Base-by-base conservation (phyloP, 768 basidiomycete species). In the Lactarius indigo region DNA sequence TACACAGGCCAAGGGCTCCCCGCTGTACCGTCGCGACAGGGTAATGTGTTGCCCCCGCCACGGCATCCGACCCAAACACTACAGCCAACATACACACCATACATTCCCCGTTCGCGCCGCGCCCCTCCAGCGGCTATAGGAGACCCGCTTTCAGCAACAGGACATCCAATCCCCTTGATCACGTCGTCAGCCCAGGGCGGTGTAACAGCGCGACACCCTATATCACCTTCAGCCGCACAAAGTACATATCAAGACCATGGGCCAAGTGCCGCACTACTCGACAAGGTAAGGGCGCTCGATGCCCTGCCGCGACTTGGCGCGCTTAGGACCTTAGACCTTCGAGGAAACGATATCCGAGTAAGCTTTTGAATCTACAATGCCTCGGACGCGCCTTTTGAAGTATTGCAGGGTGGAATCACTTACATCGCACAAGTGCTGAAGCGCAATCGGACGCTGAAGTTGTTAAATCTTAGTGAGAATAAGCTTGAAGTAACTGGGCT, bases 401-500 rank as follows among this genome's bases (percentile, higher is more conserved):
- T 31, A 30, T 64, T 64, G 41, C 67, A 86, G 84, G 84, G 77
- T 52, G 96, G 96, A 0, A 89, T 98, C 41, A 86, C 85, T 0
- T 98, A 97, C 73, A 85, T 98, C 57, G 90, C 95, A 0, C 96
- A 98, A 77, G 96, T 98, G 0, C 80, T 98, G 69, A 98, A 98
- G 74, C 88, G 96, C 42, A 98, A 99, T 76, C 82, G 95, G 54
- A 98, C 96, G 3, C 80, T 98, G 54, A 97, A 96, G 77, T 89
- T 98, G 6, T 82, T 98, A 30, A 98, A 98, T 75, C 78, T 98
- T 60, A 90, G 91, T 72, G 96, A 98, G 75, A 98, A 98, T 76
- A 94, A 91, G 75, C 84, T 99, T 6, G 96, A 96, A 64, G 84
- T 91, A 1, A 79, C 83, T 10, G 92, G 93, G 61, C 79, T 99